A percentile compares a stretch with the other conserved stretches of the same genome.
Evolutionary conservation across 1,139 yeast genomes (phyloP).

Genomic region (Geotrichum bryndzae): DNA sequence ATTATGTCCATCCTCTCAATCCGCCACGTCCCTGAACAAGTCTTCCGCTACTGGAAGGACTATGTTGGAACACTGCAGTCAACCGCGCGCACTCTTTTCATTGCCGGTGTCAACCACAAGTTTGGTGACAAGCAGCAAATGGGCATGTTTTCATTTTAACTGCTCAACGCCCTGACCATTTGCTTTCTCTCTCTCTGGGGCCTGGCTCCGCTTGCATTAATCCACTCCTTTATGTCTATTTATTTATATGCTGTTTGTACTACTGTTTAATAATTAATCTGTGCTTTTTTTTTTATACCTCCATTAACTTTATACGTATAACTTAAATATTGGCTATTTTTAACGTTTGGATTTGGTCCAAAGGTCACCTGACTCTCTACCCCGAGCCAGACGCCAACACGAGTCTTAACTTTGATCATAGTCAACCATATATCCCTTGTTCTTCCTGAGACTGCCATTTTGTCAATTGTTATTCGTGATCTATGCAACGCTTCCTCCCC

Average conservation of each 20-base stretch:
- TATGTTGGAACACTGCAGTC: constrained; percentile 13
- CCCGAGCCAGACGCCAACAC: not conserved
- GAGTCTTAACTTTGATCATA: too few relatives aligned
- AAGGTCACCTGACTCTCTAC: not conserved
- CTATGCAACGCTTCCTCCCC: not conserved
- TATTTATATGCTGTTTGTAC: not conserved
- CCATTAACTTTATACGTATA: too few relatives aligned
- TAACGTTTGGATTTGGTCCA: not conserved
- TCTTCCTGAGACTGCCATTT: not conserved
- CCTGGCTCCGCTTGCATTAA: not conserved
- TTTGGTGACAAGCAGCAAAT: constrained; percentile 10
- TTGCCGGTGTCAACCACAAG: constrained; percentile 15
- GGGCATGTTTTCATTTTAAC: constrained; percentile 14
- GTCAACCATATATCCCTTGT: not conserved
- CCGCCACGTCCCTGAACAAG: constrained; percentile 6
- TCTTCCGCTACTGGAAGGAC: constrained; percentile 16
- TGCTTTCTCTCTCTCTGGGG: not conserved
- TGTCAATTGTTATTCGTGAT: not conserved
- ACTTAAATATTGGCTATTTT: too few relatives aligned
- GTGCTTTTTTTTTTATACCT: not conserved
- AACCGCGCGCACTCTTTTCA: constrained; percentile 13
- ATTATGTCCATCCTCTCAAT: constrained; percentile 1
- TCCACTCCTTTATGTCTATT: not conserved
- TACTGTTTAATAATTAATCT: not conserved
- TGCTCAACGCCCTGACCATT: not conserved